Base-by-base conservation (phyloP, 768 basidiomycete species). In the Tylopilus subfusipes region DNA sequence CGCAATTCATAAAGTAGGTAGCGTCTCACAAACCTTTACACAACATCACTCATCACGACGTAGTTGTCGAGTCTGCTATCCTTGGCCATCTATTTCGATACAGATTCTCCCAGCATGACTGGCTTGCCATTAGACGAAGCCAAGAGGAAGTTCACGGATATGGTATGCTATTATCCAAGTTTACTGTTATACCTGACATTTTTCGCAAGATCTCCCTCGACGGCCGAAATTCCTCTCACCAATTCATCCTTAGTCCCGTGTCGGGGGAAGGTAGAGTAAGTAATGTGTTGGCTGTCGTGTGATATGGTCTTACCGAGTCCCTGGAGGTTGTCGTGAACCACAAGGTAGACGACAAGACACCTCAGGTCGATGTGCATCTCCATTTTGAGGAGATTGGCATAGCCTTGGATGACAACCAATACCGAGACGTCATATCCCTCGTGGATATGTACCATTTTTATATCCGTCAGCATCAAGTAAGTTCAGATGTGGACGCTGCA, bases 361-460 rank as follows among this genome's bases (percentile, higher is more conserved):
- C 97, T 25, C 86, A 87, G 34, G 90, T 91, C 57, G 94, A 98
- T 63, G 82, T 91, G 3, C 85, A 90, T 61, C 77, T 98, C 30
- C 73, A 87, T 18, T 98, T 98, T 68, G 85, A 97, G 60, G 92
- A 98, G 70, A 94, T 99, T 48, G 94, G 89, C 9, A 84, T 98
- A 52, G 81, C 88, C 21, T 75, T 99, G 45, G 96, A 99, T 68
- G 85, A 93, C 58, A 83, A 94, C 60, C 97, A 99, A 71, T 99
- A 98, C 68, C 83, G 92, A 49, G 93, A 98, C 69, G 83, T 82
- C 22, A 92, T 98, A 54, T 95, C 91, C 21, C 80, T 98, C 42
- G 78, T 94, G 55, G 95, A 98, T 69, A 93, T 98, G 82, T 97
- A 96, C 72, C 96, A 98, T 68, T 87, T 98, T 56, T 97, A 96